These are phyloP conservation scores for Actinomortierella ambigua DNA, from an alignment of 371 early-diverging fungal genomes.

Conservation along the genomic window DNA sequence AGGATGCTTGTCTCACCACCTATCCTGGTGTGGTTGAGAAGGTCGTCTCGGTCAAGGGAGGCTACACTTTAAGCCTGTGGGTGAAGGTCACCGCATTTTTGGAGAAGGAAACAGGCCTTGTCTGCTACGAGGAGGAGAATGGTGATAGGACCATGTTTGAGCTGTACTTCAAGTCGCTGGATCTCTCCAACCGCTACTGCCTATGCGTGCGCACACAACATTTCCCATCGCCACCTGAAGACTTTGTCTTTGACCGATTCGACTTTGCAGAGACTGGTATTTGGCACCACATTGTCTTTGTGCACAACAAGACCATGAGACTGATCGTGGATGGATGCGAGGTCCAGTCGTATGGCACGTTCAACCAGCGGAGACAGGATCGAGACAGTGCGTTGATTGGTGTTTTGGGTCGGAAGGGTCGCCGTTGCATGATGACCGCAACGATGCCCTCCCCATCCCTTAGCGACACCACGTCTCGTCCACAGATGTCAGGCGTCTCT, in stretches of 20 bases:
- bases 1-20: slow-evolving; percentile 40
- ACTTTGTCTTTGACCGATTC: slow-evolving; percentile 51
- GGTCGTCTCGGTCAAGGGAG: slow-evolving; percentile 41
- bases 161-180: slow-evolving; percentile 49
- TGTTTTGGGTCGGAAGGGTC: slow-evolving; percentile 44
- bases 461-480: not conserved
- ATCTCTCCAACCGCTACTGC: slow-evolving; percentile 48
- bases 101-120: slow-evolving; percentile 48
- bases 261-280: slow-evolving; percentile 48
- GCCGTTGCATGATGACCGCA: slow-evolving; percentile 19
- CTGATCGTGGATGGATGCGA: slow-evolving; percentile 49
- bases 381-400: slow-evolving; percentile 41
- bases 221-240: slow-evolving; percentile 48
- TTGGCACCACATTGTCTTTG: slow-evolving; percentile 51
- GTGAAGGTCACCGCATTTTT: slow-evolving; percentile 49
- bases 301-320: slow-evolving; percentile 47
- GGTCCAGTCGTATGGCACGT: slow-evolving; percentile 49
- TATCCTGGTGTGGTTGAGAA: slow-evolving; percentile 43
- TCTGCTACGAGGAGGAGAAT: slow-evolving; percentile 48
- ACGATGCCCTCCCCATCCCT: no score
- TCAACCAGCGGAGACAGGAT: slow-evolving; percentile 47
- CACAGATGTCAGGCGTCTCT: slow-evolving; percentile 5
- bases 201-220: slow-evolving; percentile 53
- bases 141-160: slow-evolving; percentile 48
- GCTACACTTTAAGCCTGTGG: slow-evolving; percentile 50